Base-by-base conservation (phyloP, 116 monocot species). In the Dioscorea cayenensis region DNA sequence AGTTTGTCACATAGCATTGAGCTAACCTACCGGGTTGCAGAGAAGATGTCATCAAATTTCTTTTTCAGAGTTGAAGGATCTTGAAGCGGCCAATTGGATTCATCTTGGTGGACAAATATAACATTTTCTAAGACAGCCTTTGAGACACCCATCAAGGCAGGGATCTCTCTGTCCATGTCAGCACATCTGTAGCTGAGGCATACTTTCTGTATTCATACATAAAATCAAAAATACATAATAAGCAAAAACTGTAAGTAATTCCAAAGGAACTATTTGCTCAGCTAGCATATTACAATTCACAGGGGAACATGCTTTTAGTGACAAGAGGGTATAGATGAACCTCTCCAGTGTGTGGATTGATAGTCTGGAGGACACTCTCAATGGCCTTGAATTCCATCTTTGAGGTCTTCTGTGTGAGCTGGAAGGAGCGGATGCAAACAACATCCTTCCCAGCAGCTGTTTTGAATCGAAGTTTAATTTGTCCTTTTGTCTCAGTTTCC, bases 361-460 rank as follows among this genome's bases (percentile, higher is more conserved):
- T 96, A 19, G 96, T 96, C 83, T 96, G 96, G 23, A 96, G 86
- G 19, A 96, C 96, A 63, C 96, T 96, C 77, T 96, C 96, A 32
- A 96, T 85, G 61, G 96, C 96, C 77, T 96, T 96, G 78, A 92
- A 96, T 88, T 96, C 96, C 96, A 96, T 86, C 76, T 92, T 96
- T 13, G 96, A 96, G 4, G 92, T 90, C 82, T 96, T 96, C 77
- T 96, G 96, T 1, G 96, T 92, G 63, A 96, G 83, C 79, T 96
- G 96, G 77, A 92, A 96, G 21, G 97, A 97, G 14, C 93, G 77
- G 27, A 97, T 86, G 72, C 93, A 92, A 22, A 97, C 97, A 28
- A 97, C 93, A 62, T 97, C 97, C 77, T 86, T 92, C n/a, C 90
- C 86, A 0, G 97, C 90, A 14, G 93, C 97, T 18, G 97, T 97